These are phyloP conservation scores for Alternaria burnsii DNA, from an alignment of 2,329 filamentous ascomycete genomes.

Conservation along the genomic window DNA sequence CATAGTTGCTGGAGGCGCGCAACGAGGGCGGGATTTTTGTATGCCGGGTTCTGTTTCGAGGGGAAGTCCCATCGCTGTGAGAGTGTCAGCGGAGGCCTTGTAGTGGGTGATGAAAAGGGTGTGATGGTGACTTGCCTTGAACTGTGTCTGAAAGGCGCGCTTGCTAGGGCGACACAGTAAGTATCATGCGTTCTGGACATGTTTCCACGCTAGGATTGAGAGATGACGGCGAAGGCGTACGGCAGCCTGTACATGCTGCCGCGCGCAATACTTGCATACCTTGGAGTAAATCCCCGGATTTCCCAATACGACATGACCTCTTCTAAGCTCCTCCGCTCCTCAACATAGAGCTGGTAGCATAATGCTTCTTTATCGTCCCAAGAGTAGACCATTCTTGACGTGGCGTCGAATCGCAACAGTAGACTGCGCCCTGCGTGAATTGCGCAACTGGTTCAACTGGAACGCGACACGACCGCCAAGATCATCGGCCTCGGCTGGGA, in stretches of 20 bases:
- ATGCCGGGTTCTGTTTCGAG: conserved; percentile 74
- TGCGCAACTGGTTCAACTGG: conserved; percentile 28
- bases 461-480: conserved; percentile 20
- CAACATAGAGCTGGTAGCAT: conserved; percentile 77
- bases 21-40: conserved; percentile 73
- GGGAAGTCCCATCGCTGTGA: conserved; percentile 75
- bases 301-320: conserved; percentile 76
- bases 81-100: conserved; percentile 14
- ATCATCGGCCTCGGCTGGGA: conserved; percentile 22
- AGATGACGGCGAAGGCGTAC: conserved; percentile 24
- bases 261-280: conserved; percentile 58
- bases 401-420: neutral
- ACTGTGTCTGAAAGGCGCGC: conserved; percentile 78
- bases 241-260: conserved; percentile 29
- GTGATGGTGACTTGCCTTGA: conserved; percentile 58
- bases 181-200: neutral
- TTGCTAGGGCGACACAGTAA: conserved; percentile 62
- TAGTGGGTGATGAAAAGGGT: neutral
- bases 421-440: conserved; percentile 4
- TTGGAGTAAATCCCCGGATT: conserved; percentile 72
- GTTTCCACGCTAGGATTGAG: neutral
- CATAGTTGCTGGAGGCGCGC: conserved; percentile 78
- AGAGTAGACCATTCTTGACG: conserved; percentile 59
- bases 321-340: conserved; percentile 75
- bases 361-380: conserved; percentile 73